Evolutionary conservation across 2,329 filamentous ascomycete species (phyloP).

Genomic region (Fusarium robinianum): DNA sequence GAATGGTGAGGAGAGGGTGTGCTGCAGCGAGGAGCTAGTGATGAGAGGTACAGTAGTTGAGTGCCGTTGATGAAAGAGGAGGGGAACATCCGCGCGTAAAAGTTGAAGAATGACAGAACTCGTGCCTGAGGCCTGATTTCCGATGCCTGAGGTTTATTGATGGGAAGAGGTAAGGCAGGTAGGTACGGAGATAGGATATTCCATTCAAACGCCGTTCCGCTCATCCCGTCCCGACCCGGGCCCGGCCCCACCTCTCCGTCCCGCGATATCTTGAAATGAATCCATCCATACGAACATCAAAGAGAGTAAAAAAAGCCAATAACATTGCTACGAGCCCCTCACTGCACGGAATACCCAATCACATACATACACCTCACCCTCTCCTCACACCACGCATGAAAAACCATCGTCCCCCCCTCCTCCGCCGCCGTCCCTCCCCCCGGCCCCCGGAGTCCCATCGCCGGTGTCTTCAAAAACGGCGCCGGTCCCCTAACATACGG

Average conservation of each 20-base stretch:
- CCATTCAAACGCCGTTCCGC: constrained; percentile 16
- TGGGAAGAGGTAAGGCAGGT: too few species aligned
- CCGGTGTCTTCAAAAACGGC: constrained; percentile 44
- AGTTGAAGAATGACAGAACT: too few species aligned
- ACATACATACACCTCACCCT: constrained; percentile 45
- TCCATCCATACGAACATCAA: background rate
- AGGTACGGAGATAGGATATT: too few species aligned
- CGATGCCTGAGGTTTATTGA: too few species aligned
- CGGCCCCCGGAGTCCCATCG: constrained; percentile 46
- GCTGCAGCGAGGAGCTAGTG: too few species aligned
- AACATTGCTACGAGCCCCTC: too few species aligned
- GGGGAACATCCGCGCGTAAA: too few species aligned
- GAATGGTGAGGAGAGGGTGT: too few species aligned
- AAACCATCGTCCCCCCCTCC: constrained; percentile 41
- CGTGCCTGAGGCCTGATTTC: too few species aligned
- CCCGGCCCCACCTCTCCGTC: background rate
- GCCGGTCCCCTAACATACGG: constrained; percentile 42
- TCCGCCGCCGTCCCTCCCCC: constrained; percentile 46
- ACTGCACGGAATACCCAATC: constrained; percentile 31
- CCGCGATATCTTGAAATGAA: too few species aligned
- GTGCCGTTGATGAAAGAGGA: too few species aligned
- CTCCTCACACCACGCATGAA: constrained; percentile 44
- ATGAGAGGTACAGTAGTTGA: too few species aligned
- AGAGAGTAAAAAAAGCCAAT: background rate
- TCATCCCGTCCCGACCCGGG: constrained; percentile 1